Evolutionary conservation across 1,284 basidiomycete species (phyloP).

Genomic region (Cutaneotrichosporon dermatis): DNA sequence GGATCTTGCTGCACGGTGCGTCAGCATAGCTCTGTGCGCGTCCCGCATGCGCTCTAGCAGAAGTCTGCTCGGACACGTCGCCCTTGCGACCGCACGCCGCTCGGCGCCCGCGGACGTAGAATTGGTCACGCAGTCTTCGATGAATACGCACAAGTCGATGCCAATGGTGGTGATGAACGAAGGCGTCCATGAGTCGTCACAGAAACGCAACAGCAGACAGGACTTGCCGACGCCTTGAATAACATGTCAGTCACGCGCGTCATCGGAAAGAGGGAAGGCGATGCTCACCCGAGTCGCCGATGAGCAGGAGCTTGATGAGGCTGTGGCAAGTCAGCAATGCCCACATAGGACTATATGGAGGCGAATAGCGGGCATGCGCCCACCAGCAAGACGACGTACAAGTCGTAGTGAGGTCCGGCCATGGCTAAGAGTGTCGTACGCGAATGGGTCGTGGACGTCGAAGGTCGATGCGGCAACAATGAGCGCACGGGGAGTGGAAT

Average conservation of each 20-base stretch:
- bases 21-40: conserved; percentile 1
- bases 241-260: conserved; percentile 2
- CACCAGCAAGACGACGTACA: conserved; percentile 30
- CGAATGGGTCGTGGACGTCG: background rate
- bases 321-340: conserved; percentile 15
- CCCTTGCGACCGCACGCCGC: too few species aligned
- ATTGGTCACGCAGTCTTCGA: background rate
- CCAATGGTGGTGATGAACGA: conserved; percentile 99
- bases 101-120: too few species aligned
- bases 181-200: conserved; percentile 99
- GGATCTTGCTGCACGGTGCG: conserved; percentile 57
- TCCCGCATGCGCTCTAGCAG: background rate
- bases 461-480: background rate
- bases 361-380: background rate
- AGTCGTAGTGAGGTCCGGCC: conserved; percentile 50
- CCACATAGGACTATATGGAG: background rate
- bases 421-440: conserved; percentile 18
- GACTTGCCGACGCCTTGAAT: conserved; percentile 90
- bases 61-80: too few species aligned
- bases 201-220: conserved; percentile 95
- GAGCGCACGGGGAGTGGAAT: background rate
- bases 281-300: conserved; percentile 83
- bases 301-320: conserved; percentile 93
- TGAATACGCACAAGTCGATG: conserved; percentile 46
- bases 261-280: background rate